Evolutionary conservation across 306 rosid genomes (phyloP), one percentile per base, ranked within the genome.

Genomic region (Inga leiocalycina): DNA sequence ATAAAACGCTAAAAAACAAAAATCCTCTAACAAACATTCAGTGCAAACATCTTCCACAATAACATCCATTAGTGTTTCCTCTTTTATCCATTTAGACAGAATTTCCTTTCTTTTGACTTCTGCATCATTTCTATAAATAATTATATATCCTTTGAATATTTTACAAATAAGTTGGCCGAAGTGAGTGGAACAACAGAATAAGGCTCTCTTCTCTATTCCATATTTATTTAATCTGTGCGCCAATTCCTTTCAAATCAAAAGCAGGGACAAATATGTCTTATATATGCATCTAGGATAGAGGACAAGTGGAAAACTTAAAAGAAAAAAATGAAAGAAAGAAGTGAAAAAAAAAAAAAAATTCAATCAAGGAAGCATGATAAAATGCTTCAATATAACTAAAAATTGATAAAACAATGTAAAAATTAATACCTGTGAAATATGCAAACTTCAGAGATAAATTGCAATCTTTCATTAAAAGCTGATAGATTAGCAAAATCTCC

Each of bases 371-470:
- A 82, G 83, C 48, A 80, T 77, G 56, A 13, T 49, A 69, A 72
- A 59, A 72, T 52, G 16, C 80, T 82, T 72, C 59, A 59, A 84
- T 35, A 34, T 65, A 32, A 71, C 57, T 80, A 32, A 66, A 30
- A 61, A 79, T 39, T 57, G 75, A 67, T 83, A 65, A 78, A 82
- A 79, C 73, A 44, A 77, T 54, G 64, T 72, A 72, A 74, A 67
- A 20, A 34, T 59, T 59, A 20, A 72, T 92, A 97, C 99, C 99
- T 97, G 92, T 97, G 98, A 86, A 91, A 97, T 84, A 94, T 92
- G 92, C 97, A 97, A 84, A 97, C 97, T 91, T 97, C 98, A 59
- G 99, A 98, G 71, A 97, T 91, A 87, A 94, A 97, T 75, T 97
- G 97, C 90, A 97, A 85, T 85, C 98, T 89, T 85, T 91, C 95